Evolutionary conservation across 169 alveolate species (phyloP), one percentile per base, ranked within the genome.

Genomic region (Besnoitia besnoiti): DNA sequence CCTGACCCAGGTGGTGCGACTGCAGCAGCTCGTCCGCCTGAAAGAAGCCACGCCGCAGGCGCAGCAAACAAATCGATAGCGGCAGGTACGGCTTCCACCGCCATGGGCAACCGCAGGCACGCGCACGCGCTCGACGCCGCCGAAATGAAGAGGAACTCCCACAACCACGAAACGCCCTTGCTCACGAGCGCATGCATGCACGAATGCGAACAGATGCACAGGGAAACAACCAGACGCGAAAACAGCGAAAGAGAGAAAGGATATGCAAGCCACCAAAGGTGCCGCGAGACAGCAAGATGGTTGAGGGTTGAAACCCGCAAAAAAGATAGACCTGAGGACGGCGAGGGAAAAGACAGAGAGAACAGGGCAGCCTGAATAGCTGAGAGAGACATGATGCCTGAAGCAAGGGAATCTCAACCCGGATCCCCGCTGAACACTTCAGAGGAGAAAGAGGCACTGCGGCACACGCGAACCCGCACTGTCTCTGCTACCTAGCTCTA

Each of bases 1-100:
- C 93, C 33, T 62, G 89, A 27, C 93, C 90, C 42, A 90, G 85
- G 46, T 47, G 42, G 44, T 80, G 93, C 46, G 47, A 59, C 90
- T 90, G 51, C 59, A 90, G 47, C 19, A 90, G 75, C 24, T 76
- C 93, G 47, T 55, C 90, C 46, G 85, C 89, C 93, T 42, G 50
- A 55, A 42, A 19, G 35, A 35, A 19, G 12, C 40, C 42, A 85
- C 46, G 77, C 35, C 37, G 14, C 50, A 46, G 21, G 30, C 3
- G 42, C 30, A 39, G 77, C 27, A 37, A 80, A 21, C 47, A 76
- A n/a, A 39, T 4, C 51, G 85, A 76, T 16, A 39, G n/a, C n/a
- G n/a, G n/a, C n/a, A 40, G 7, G 33, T 30, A 35, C 33, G 27
- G 50, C 16, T 16, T 12, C 7, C 8, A 8, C 37, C 33, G 44